A percentile compares a stretch with the other conserved stretches of the same genome.
Conservation (phyloP, 192 early-diverging fungal species). For the Backusella psychrophila region DNA sequence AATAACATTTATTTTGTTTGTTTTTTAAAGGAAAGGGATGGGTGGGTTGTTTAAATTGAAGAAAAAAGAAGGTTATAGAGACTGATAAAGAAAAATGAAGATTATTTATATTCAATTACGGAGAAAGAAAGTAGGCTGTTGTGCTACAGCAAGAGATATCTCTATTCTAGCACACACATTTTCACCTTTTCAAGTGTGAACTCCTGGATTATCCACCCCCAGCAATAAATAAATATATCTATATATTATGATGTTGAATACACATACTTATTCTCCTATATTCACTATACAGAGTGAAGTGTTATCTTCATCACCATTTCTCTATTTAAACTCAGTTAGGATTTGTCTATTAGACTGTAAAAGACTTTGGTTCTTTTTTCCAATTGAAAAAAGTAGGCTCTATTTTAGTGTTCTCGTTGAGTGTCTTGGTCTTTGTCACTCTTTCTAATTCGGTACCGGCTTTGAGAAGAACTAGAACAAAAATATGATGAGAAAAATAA, state of each 20-base stretch:
- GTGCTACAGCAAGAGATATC: background rate
- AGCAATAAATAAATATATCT: background rate
- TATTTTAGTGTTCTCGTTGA: background rate
- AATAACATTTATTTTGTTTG: background rate
- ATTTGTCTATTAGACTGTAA: background rate
- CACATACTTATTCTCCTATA: background rate
- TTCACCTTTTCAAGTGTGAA: background rate
- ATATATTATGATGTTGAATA: background rate
- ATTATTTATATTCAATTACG: slow-evolving; percentile 13
- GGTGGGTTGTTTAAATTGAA: slow-evolving; percentile 1
- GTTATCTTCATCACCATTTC: background rate
- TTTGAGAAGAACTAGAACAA: background rate
- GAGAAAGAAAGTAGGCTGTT: slow-evolving; percentile 8
- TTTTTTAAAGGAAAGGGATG: slow-evolving; percentile 14
- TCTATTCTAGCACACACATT: background rate
- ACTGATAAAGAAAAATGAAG: slow-evolving; percentile 19
- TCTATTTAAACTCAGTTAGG: background rate
- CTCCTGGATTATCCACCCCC: background rate
- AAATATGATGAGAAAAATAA: background rate
- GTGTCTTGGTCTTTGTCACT: background rate
- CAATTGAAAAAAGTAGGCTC: background rate
- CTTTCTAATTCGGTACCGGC: background rate
- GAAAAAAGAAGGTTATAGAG: slow-evolving; percentile 12
- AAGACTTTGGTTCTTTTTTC: background rate
- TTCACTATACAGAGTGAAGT: background rate